These are phyloP conservation scores for Colletotrichum brevisporum DNA, from an alignment of 2,329 filamentous ascomycete species.

Conservation along the genomic window DNA sequence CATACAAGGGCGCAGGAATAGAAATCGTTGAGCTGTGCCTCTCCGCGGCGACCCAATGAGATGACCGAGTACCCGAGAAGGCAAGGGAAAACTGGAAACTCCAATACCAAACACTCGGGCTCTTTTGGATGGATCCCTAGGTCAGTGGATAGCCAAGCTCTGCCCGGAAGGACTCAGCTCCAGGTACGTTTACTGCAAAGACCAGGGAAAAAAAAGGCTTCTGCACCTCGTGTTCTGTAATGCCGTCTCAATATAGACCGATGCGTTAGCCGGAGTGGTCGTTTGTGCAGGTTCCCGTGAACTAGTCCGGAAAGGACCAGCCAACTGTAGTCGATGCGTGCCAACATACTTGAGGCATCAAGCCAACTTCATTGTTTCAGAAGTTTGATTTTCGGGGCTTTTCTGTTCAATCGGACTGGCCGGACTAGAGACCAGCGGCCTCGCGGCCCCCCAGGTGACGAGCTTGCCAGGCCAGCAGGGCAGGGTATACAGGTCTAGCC, in stretches of 20 bases:
- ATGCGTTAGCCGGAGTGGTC: conserved; percentile 43
- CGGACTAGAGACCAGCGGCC: conserved; percentile 1
- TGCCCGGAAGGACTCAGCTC: conserved; percentile 3
- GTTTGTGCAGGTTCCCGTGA: conserved; percentile 57
- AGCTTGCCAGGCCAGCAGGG: conserved; percentile 12
- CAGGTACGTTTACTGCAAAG: not conserved
- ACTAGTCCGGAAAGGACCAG: conserved; percentile 48
- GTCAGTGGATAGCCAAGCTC: conserved; percentile 13
- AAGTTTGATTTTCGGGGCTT: conserved; percentile 41
- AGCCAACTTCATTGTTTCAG: conserved; percentile 47
- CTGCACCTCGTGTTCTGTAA: conserved; percentile 47
- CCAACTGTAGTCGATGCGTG: conserved; percentile 29
- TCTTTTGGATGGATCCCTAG: not conserved
- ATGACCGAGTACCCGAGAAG: conserved; percentile 35
- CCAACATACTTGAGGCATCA: conserved; percentile 31
- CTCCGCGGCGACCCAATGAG: conserved; percentile 29
- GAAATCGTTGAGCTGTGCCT: conserved; percentile 32
- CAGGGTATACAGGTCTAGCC: conserved; percentile 42
- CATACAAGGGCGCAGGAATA: conserved; percentile 27
- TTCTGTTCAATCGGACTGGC: conserved; percentile 25
- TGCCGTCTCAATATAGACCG: conserved; percentile 49
- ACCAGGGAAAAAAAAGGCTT: not conserved
- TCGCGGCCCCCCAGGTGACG: conserved; percentile 6
- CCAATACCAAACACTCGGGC: conserved; percentile 21
- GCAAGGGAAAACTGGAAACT: conserved; percentile 15